phyloP scores from a whole-genome alignment of 176 grass and related monocot species.

The Raddia distichophylla region DNA sequence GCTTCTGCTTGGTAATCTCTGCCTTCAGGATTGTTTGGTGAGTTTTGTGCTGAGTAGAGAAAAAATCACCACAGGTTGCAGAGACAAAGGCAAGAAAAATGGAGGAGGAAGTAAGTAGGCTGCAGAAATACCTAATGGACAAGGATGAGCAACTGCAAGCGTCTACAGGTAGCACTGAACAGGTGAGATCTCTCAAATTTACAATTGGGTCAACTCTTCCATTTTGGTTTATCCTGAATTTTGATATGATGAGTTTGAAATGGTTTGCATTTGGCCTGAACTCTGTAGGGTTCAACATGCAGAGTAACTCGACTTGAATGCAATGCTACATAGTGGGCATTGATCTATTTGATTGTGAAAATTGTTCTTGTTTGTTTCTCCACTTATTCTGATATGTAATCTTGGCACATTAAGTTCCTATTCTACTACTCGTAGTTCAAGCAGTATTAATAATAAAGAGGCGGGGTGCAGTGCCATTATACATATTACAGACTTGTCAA shows the following conservation, averaged over 20 bases:
- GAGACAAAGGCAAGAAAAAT: conserved; percentile 70
- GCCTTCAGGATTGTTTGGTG: not conserved
- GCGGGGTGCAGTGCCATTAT: not conserved
- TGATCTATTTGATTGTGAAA: not conserved
- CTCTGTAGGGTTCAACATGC: not conserved
- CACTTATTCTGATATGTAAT: not conserved
- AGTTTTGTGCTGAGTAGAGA: not conserved
- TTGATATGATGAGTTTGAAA: not conserved
- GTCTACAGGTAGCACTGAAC: conserved; percentile 43
- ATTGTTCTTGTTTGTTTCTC: not conserved
- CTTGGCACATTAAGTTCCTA: not conserved
- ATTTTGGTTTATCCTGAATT: not conserved
- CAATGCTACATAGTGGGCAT: not conserved
- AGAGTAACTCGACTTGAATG: not conserved
- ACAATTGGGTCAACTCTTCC: not conserved
- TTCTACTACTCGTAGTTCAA: not conserved
- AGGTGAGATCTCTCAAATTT: conserved; percentile 44
- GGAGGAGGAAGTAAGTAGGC: conserved; percentile 73
- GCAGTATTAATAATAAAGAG: not conserved
- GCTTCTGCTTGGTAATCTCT: not conserved
- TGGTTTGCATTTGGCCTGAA: not conserved
- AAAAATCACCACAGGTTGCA: conserved; percentile 49
- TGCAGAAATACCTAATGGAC: conserved; percentile 68
- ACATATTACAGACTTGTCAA: not conserved
- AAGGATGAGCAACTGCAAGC: conserved; percentile 64